Conservation (phyloP, 2,329 filamentous ascomycete genomes). For the Pezicula radicicola region DNA sequence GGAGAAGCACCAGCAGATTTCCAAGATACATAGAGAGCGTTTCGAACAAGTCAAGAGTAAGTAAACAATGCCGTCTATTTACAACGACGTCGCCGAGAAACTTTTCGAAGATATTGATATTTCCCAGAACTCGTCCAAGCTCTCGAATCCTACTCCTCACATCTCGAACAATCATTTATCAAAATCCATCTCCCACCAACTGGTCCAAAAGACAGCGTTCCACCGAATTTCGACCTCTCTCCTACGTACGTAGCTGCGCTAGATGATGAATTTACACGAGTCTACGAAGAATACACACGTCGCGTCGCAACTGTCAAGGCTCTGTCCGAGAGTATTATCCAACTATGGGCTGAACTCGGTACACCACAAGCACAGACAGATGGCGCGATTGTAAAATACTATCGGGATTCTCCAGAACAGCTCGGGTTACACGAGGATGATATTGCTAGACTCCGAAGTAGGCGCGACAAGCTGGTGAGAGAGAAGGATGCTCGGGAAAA, state of each 20-base stretch:
- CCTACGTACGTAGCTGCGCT: slow-evolving; percentile 81
- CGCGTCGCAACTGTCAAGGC: slow-evolving; percentile 74
- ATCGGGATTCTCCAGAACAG: slow-evolving; percentile 89
- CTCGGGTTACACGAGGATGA: slow-evolving; percentile 90
- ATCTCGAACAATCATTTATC: slow-evolving; percentile 87
- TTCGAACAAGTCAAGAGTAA: slow-evolving; percentile 94
- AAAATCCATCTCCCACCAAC: slow-evolving; percentile 82
- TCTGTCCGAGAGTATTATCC: slow-evolving; percentile 80
- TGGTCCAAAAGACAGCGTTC: slow-evolving; percentile 69
- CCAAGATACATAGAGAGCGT: slow-evolving; percentile 81
- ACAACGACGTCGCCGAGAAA: neutral
- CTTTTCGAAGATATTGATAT: slow-evolving; percentile 10
- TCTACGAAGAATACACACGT: slow-evolving; percentile 94
- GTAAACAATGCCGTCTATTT: slow-evolving; percentile 27
- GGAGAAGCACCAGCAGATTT: slow-evolving; percentile 80
- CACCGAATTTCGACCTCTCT: slow-evolving; percentile 89
- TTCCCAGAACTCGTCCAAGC: slow-evolving; percentile 83
- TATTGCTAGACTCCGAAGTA: slow-evolving; percentile 65
- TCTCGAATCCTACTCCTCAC: slow-evolving; percentile 92
- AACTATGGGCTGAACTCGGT: slow-evolving; percentile 92
- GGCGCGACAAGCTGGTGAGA: slow-evolving; percentile 78
- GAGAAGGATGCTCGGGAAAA: slow-evolving; percentile 85
- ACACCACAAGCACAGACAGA: slow-evolving; percentile 94
- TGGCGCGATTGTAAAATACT: slow-evolving; percentile 79
- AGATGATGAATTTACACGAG: slow-evolving; percentile 86